Conservation (phyloP, 2,329 filamentous ascomycete species). For the Clarireedia hainanense region DNA sequence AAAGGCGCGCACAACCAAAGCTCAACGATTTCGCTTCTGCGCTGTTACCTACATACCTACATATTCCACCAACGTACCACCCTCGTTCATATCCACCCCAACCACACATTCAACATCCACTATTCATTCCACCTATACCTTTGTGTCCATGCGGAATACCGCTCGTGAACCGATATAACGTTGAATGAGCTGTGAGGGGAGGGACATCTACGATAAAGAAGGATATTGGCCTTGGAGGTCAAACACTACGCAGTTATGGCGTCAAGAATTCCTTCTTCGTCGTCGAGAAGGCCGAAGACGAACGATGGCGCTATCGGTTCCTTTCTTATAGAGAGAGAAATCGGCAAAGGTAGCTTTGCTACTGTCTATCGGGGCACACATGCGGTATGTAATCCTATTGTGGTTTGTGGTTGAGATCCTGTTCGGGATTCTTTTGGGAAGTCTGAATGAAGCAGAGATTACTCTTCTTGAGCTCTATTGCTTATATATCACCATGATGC, state of each 20-base stretch:
- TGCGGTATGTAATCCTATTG: conserved; percentile 51
- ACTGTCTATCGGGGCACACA: conserved; percentile 85
- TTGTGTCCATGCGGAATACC: conserved; percentile 32
- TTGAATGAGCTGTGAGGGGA: conserved; percentile 27
- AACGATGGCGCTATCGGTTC: conserved; percentile 51
- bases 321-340: conserved; percentile 78
- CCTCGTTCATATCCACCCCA: conserved; percentile 1
- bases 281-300: conserved; percentile 32
- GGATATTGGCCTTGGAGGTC: conserved; percentile 9
- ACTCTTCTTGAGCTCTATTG: background rate
- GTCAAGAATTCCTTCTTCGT: conserved; percentile 34
- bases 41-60: conserved; percentile 3
- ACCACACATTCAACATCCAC: conserved; percentile 6
- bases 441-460: background rate
- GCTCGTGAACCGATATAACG: conserved; percentile 29
- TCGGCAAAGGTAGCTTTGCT: conserved; percentile 96
- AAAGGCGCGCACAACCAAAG: background rate
- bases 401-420: background rate
- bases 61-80: conserved; percentile 1
- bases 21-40: background rate
- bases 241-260: conserved; percentile 27
- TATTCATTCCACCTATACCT: background rate
- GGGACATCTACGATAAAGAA: background rate
- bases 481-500: conserved; percentile 13
- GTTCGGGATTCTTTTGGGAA: background rate